Conservation (phyloP, 768 basidiomycete genomes). For the Scleroderma bovista region DNA sequence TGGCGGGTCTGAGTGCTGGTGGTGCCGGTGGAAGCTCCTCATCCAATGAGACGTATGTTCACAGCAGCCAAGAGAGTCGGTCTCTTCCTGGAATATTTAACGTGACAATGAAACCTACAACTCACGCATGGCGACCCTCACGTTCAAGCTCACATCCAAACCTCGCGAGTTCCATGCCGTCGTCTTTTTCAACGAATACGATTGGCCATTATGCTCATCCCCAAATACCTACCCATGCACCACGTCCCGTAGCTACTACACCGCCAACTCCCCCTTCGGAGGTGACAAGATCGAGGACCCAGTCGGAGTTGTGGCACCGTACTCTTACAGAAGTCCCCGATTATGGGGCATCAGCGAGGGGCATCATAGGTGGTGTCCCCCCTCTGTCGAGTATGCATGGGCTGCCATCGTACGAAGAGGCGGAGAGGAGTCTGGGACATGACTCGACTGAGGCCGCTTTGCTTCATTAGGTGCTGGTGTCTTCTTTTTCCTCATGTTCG, state of each 20-base stretch:
- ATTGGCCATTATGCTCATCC: constrained; percentile 11
- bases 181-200: constrained; percentile 5
- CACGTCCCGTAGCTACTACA: neutral
- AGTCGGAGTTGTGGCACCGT: constrained; percentile 44
- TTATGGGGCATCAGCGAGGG: constrained; percentile 77
- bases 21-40: neutral
- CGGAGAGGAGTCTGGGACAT: constrained; percentile 17
- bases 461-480: neutral
- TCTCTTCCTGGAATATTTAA: constrained; percentile 48
- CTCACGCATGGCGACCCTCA: constrained; percentile 37
- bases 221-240: constrained; percentile 2
- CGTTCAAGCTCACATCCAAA: constrained; percentile 33
- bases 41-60: constrained; percentile 46
- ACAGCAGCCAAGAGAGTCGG: constrained; percentile 46
- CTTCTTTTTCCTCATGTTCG: neutral
- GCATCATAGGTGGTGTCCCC: constrained; percentile 89
- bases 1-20: constrained; percentile 6
- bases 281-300: constrained; percentile 12
- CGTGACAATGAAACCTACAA: constrained; percentile 60
- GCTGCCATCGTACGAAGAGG: constrained; percentile 85
- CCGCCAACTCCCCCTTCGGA: neutral
- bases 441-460: neutral
- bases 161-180: constrained; percentile 10
- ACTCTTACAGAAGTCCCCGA: constrained; percentile 78
- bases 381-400: constrained; percentile 73